Percentiles rank a stretch among this genome's conserved stretches.
Evolutionary conservation across 495 filamentous ascomycete species (phyloP).

Genomic region (Echria macrotheca): DNA sequence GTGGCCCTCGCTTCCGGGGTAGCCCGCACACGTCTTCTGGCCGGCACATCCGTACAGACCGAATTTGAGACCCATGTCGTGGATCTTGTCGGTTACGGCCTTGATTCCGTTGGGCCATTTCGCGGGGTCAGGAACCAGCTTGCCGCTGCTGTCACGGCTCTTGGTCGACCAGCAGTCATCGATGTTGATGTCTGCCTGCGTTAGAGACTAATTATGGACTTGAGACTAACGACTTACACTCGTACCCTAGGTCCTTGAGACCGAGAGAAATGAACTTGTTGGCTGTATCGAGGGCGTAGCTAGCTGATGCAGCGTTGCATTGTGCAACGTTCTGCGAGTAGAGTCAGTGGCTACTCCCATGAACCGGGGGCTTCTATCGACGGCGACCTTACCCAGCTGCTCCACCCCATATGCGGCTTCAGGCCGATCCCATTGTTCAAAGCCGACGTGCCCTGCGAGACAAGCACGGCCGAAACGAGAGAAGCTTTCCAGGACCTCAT

Average conservation of each 20-base stretch:
- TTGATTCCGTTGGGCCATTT: constrained; percentile 62
- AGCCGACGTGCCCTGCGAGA: neutral
- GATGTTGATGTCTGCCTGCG: constrained; percentile 48
- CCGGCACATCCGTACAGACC: constrained; percentile 65
- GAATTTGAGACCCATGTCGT: constrained; percentile 55
- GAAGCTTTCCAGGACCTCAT: too few species aligned
- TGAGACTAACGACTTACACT: constrained; percentile 28
- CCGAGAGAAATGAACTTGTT: constrained; percentile 20
- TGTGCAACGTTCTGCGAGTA: constrained; percentile 17
- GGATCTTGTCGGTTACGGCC: constrained; percentile 52
- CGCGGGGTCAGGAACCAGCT: constrained; percentile 48
- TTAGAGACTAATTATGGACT: neutral
- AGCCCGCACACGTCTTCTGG: constrained; percentile 56
- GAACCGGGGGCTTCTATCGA: neutral
- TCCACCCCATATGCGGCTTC: constrained; percentile 21
- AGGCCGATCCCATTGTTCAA: constrained; percentile 14
- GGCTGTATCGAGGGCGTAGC: constrained; percentile 17
- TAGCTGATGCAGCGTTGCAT: constrained; percentile 19
- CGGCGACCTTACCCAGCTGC: constrained; percentile 16
- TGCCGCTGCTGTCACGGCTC: constrained; percentile 41
- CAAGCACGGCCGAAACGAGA: neutral
- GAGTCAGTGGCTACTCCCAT: neutral
- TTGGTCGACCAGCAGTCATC: constrained; percentile 63
- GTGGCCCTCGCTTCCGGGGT: constrained; percentile 56
- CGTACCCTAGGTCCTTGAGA: constrained; percentile 59